These are phyloP conservation scores for Ustilago hordei DNA, from an alignment of 1,284 basidiomycete genomes.

Conservation along the genomic window DNA sequence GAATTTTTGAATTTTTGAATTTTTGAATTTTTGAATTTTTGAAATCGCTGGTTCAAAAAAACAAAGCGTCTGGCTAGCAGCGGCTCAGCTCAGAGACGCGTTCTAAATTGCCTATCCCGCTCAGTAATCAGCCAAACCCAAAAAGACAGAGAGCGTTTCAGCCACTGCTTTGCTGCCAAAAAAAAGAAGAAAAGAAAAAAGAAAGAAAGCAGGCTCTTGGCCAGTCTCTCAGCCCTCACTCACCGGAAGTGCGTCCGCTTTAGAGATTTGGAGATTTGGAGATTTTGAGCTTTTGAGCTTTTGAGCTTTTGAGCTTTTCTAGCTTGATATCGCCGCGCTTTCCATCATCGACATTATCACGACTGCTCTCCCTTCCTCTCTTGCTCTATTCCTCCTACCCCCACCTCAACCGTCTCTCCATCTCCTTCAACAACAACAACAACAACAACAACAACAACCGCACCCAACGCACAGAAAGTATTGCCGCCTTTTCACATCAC, in stretches of 20 bases:
- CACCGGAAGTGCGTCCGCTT: not conserved
- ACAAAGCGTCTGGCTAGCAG: too few species aligned
- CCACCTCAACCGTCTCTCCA: not conserved
- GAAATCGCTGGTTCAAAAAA: too few species aligned
- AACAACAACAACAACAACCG: not conserved
- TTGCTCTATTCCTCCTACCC: slow-evolving; percentile 3
- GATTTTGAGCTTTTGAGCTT: too few species aligned
- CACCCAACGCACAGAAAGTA: slow-evolving; percentile 7
- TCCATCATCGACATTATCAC: slow-evolving; percentile 18
- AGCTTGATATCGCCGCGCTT: not conserved
- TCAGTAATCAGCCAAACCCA: too few species aligned
- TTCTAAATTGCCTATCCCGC: too few species aligned
- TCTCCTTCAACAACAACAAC: not conserved
- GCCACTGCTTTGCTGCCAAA: too few species aligned
- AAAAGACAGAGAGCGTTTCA: too few species aligned
- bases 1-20: too few species aligned
- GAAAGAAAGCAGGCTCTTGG: not conserved
- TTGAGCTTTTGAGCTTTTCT: slow-evolving; percentile 26
- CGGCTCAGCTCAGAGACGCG: too few species aligned
- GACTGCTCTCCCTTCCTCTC: not conserved
- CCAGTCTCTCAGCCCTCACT: not conserved
- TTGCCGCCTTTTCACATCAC: slow-evolving; percentile 11
- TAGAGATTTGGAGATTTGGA: slow-evolving; percentile 12
- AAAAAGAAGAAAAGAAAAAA: too few species aligned
- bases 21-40: too few species aligned